Evolutionary conservation across 176 grass and related monocot species (phyloP).

Genomic region (Oryza coarctata): DNA sequence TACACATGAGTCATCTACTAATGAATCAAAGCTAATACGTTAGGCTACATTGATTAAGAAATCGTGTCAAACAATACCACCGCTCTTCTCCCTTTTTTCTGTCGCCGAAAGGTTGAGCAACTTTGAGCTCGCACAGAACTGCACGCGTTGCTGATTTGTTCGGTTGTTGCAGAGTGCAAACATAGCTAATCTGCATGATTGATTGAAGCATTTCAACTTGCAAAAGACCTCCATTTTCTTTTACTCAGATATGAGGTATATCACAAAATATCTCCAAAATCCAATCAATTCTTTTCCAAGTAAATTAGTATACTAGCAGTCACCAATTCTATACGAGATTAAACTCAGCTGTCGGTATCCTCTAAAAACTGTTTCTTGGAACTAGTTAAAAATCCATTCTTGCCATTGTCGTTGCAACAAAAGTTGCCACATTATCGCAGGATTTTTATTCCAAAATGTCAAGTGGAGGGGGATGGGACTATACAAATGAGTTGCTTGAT

Average conservation of each 20-base stretch:
- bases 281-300: not conserved
- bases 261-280: not conserved
- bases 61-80: slow-evolving; percentile 38
- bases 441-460: not conserved
- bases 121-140: not conserved
- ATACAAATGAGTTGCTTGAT: not conserved
- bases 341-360: not conserved
- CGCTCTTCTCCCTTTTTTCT: slow-evolving; percentile 2
- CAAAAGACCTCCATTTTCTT: not conserved
- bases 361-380: not conserved
- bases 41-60: slow-evolving; percentile 27
- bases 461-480: not conserved
- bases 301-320: not conserved
- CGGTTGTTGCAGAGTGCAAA: not conserved
- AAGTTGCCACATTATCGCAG: slow-evolving; percentile 3
- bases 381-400: not conserved
- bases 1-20: not conserved
- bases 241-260: not conserved
- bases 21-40: slow-evolving; percentile 17
- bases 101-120: not conserved
- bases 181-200: not conserved
- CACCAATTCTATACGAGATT: not conserved
- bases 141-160: not conserved
- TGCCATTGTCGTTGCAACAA: not conserved
- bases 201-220: not conserved